Evolutionary conservation across 2,329 filamentous ascomycete genomes (phyloP).

Genomic region (Diaporthe helianthi): DNA sequence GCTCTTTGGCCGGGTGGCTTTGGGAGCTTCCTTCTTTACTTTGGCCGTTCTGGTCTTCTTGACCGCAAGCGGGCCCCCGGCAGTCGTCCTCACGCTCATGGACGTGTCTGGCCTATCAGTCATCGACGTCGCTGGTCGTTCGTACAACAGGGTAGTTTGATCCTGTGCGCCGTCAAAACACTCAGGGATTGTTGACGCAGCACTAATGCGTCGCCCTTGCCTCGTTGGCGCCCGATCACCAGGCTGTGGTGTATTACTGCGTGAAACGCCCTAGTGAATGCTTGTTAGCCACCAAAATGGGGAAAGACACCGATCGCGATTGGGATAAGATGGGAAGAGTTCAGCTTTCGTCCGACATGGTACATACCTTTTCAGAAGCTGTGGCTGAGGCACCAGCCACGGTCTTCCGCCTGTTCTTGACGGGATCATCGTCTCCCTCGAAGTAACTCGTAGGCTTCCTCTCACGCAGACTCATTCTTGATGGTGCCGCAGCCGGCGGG

Average conservation of each 20-base stretch:
- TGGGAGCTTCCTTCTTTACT: conserved; percentile 51
- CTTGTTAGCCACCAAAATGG: conserved; percentile 32
- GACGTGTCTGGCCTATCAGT: conserved; percentile 51
- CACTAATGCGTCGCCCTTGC: conserved; percentile 58
- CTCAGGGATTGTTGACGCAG: conserved; percentile 49
- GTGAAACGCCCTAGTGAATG: conserved; percentile 43
- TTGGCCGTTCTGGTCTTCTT: conserved; percentile 66
- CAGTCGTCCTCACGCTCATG: conserved; percentile 49
- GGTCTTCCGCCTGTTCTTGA: conserved; percentile 65
- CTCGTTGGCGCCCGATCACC: conserved; percentile 40
- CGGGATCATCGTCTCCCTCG: conserved; percentile 56
- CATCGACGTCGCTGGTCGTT: conserved; percentile 50
- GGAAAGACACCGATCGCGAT: background rate
- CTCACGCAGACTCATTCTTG: conserved; percentile 77
- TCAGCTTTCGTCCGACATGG: background rate
- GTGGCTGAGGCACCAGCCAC: conserved; percentile 60
- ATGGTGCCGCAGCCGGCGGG: conserved; percentile 50
- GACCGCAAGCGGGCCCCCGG: conserved; percentile 50
- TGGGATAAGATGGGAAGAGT: background rate
- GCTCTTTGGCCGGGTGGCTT: conserved; percentile 31
- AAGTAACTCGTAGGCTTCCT: conserved; percentile 67
- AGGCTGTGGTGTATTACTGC: conserved; percentile 43
- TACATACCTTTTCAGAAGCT: conserved; percentile 50
- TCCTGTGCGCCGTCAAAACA: conserved; percentile 37
- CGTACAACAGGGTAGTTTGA: conserved; percentile 32